Percentiles rank a stretch among this genome's conserved stretches.
phyloP scores from a whole-genome alignment of 352 stramenopile genomes.

The Hyaloperonospora brassicae region DNA sequence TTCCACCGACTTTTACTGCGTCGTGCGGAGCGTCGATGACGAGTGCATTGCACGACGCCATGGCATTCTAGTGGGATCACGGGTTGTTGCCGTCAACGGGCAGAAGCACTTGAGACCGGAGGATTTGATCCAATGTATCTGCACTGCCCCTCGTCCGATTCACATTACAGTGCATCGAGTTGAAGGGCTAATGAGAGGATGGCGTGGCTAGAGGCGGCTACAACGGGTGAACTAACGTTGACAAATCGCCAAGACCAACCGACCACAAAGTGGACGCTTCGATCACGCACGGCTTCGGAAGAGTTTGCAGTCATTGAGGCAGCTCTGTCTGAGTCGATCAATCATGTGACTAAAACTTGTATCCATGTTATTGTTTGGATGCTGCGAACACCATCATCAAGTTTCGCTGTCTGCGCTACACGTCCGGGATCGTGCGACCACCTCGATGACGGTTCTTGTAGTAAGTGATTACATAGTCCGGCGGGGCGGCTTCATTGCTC shows the following conservation, averaged over 20 bases:
- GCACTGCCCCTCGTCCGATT: slow-evolving; percentile 46
- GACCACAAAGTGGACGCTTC: background rate
- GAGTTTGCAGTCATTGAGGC: too few species aligned
- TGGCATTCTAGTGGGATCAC: slow-evolving; percentile 60
- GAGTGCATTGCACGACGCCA: slow-evolving; percentile 44
- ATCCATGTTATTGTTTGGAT: too few species aligned
- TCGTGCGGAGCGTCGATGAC: slow-evolving; percentile 53
- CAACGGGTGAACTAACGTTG: too few species aligned
- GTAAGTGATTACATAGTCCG: slow-evolving; percentile 53
- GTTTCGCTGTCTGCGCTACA: slow-evolving; percentile 22
- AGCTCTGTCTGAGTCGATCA: too few species aligned
- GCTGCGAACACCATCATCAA: too few species aligned
- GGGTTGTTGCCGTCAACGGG: slow-evolving; percentile 61
- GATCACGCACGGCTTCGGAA: background rate
- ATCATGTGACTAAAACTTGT: too few species aligned
- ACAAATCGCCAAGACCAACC: too few species aligned
- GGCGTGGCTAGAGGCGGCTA: slow-evolving; percentile 20
- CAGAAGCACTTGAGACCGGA: slow-evolving; percentile 35
- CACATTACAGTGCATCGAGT: slow-evolving; percentile 64
- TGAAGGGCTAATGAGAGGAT: slow-evolving; percentile 70
- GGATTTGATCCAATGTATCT: slow-evolving; percentile 46
- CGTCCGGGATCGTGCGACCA: slow-evolving; percentile 25
- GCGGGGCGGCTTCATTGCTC: slow-evolving; percentile 1
- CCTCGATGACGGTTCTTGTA: slow-evolving; percentile 26
- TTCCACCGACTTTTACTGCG: slow-evolving; percentile 41